Evolutionary conservation across 306 rosid species (phyloP).

Genomic region (Prunus mira): DNA sequence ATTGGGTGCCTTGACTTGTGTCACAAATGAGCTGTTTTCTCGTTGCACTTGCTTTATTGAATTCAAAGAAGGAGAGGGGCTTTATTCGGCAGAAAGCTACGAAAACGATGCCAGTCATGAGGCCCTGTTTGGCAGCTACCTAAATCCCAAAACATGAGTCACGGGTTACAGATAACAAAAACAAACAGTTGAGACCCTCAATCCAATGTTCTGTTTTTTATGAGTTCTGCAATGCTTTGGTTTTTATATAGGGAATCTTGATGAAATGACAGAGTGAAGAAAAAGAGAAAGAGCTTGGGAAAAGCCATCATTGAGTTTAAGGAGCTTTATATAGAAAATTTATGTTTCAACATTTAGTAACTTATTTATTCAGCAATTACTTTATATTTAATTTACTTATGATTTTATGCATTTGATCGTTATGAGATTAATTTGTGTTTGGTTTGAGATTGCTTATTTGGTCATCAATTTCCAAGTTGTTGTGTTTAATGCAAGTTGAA

Average conservation of each 20-base stretch:
- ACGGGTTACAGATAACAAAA: conserved; percentile 27
- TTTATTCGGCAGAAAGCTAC: conserved; percentile 26
- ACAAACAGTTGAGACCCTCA: conserved; percentile 19
- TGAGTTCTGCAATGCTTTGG: conserved; percentile 1
- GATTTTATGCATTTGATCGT: too few species aligned
- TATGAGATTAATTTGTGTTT: too few species aligned
- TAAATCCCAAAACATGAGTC: conserved; percentile 28
- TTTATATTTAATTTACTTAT: too few species aligned
- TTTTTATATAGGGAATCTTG: conserved; percentile 1
- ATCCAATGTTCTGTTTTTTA: conserved; percentile 10
- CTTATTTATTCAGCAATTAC: too few species aligned
- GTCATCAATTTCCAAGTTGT: too few species aligned
- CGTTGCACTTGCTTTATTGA: conserved; percentile 20
- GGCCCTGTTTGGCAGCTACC: conserved; percentile 30
- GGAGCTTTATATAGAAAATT: too few species aligned
- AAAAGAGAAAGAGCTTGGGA: too few species aligned
- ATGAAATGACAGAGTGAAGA: neutral
- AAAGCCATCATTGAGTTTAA: too few species aligned
- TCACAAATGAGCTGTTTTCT: conserved; percentile 26
- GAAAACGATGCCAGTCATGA: conserved; percentile 22
- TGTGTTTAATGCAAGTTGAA: too few species aligned
- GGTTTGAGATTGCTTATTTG: too few species aligned
- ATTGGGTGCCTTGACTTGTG: conserved; percentile 2
- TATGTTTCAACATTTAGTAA: too few species aligned
- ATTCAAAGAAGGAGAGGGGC: neutral